Evolutionary conservation across 352 stramenopile genomes (phyloP).

Genomic region (Phytophthora gonapodyides): DNA sequence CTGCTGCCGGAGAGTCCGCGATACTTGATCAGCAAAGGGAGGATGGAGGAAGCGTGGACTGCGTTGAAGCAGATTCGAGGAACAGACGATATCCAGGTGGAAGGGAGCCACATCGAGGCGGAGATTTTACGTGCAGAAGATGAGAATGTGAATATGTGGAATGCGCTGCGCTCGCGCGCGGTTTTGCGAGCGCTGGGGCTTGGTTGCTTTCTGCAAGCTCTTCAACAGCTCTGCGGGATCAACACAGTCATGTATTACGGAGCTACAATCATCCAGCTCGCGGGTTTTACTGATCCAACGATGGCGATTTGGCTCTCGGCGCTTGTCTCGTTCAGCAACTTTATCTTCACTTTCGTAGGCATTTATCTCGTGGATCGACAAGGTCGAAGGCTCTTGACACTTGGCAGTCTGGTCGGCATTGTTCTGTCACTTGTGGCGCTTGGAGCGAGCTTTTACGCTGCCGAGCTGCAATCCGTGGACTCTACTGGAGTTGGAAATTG

Average conservation of each 20-base stretch:
- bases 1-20: slow-evolving; percentile 74
- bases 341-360: slow-evolving; percentile 45
- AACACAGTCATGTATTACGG: slow-evolving; percentile 92
- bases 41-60: slow-evolving; percentile 47
- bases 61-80: slow-evolving; percentile 61
- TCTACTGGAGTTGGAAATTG: slow-evolving; percentile 41
- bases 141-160: slow-evolving; percentile 40
- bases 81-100: slow-evolving; percentile 50
- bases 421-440: slow-evolving; percentile 30
- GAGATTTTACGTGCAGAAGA: slow-evolving; percentile 45
- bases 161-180: slow-evolving; percentile 35
- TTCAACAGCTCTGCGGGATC: slow-evolving; percentile 78
- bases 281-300: slow-evolving; percentile 68
- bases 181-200: slow-evolving; percentile 40
- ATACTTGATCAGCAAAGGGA: slow-evolving; percentile 58
- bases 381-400: slow-evolving; percentile 32
- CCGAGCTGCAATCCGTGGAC: slow-evolving; percentile 28
- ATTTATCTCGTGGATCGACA: slow-evolving; percentile 39
- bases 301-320: slow-evolving; percentile 83
- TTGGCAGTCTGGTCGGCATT: slow-evolving; percentile 34
- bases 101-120: slow-evolving; percentile 62
- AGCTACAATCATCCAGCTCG: slow-evolving; percentile 81
- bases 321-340: slow-evolving; percentile 55
- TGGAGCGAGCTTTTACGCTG: slow-evolving; percentile 36
- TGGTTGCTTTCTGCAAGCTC: slow-evolving; percentile 52